Conservation (phyloP, 208 protist species). For the Crithidia mellificae region DNA sequence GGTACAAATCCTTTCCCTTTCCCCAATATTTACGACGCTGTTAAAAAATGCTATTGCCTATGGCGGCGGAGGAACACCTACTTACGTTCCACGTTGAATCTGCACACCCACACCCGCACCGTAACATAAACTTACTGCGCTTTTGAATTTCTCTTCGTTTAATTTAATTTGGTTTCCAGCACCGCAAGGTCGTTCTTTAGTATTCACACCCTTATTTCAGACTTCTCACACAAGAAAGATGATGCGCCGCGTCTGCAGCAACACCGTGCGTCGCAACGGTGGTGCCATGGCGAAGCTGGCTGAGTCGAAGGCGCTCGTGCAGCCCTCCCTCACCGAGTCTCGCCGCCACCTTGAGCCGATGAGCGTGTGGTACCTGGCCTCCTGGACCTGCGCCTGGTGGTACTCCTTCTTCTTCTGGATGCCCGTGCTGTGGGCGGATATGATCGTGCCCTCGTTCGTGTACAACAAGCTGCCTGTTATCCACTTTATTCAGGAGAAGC, state of each 20-base stretch:
- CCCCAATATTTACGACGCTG: background rate
- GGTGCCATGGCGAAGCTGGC: slow-evolving; percentile 39
- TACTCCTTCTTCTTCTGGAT: slow-evolving; percentile 91
- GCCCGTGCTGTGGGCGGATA: slow-evolving; percentile 83
- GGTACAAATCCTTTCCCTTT: too few species aligned
- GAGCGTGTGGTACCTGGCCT: slow-evolving; percentile 86
- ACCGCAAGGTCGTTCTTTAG: background rate
- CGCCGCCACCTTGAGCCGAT: slow-evolving; percentile 86
- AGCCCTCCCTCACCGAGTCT: slow-evolving; percentile 41
- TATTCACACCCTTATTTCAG: too few species aligned
- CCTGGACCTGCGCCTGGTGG: slow-evolving; percentile 84
- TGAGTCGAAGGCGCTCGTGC: slow-evolving; percentile 32
- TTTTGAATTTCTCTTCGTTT: background rate
- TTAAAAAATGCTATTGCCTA: too few species aligned
- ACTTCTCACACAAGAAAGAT: slow-evolving; percentile 21
- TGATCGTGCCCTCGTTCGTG: slow-evolving; percentile 83
- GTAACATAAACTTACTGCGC: background rate
- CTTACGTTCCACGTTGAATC: background rate
- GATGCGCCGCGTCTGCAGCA: slow-evolving; percentile 49
- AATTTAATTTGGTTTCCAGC: background rate
- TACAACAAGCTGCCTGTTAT: slow-evolving; percentile 90
- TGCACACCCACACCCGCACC: background rate
- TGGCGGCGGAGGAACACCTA: background rate
- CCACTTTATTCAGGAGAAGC: slow-evolving; percentile 89
- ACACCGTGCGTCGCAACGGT: slow-evolving; percentile 39